Percentiles rank a stretch among this genome's conserved stretches.
Evolutionary conservation across 2,329 filamentous ascomycete genomes (phyloP).

Genomic region (Fusarium stilboides): DNA sequence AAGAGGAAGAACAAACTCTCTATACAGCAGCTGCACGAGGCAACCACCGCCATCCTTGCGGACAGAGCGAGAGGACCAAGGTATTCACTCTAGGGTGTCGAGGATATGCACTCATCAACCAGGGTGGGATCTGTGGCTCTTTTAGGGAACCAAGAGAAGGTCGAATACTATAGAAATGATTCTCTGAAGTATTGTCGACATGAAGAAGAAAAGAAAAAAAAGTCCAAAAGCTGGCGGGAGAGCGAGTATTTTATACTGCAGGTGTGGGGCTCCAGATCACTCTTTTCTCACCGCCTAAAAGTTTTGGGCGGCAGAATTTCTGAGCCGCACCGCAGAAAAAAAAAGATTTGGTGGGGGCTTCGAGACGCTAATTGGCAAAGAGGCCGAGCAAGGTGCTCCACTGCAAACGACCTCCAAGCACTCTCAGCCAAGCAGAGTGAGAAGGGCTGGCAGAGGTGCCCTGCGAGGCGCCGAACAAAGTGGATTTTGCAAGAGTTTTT

Average conservation of each 20-base stretch:
- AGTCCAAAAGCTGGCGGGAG: constrained; percentile 47
- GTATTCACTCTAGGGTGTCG: constrained; percentile 67
- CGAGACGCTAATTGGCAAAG: constrained; percentile 6
- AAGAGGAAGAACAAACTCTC: constrained; percentile 79
- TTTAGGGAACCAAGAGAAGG: constrained; percentile 92
- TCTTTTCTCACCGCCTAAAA: constrained; percentile 55
- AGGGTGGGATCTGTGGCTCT: constrained; percentile 89
- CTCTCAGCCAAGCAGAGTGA: background rate
- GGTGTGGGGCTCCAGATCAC: constrained; percentile 41
- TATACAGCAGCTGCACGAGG: constrained; percentile 72
- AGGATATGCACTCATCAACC: constrained; percentile 74
- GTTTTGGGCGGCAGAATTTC: constrained; percentile 48
- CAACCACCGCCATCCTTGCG: constrained; percentile 69
- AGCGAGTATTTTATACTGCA: constrained; percentile 33
- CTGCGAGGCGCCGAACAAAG: background rate
- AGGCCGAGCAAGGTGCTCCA: background rate
- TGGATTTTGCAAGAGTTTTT: constrained; percentile 24
- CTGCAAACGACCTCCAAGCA: constrained; percentile 21
- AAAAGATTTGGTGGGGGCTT: constrained; percentile 6
- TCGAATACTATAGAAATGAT: constrained; percentile 99
- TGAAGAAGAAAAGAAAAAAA: constrained; percentile 68
- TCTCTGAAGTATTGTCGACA: constrained; percentile 79
- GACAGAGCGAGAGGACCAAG: constrained; percentile 49
- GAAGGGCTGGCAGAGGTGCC: background rate
- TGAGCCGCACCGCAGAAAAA: constrained; percentile 11